Evolutionary conservation across 306 rosid species (phyloP), one percentile per base, ranked within the genome.

Genomic region (Hippophae rhamnoides): DNA sequence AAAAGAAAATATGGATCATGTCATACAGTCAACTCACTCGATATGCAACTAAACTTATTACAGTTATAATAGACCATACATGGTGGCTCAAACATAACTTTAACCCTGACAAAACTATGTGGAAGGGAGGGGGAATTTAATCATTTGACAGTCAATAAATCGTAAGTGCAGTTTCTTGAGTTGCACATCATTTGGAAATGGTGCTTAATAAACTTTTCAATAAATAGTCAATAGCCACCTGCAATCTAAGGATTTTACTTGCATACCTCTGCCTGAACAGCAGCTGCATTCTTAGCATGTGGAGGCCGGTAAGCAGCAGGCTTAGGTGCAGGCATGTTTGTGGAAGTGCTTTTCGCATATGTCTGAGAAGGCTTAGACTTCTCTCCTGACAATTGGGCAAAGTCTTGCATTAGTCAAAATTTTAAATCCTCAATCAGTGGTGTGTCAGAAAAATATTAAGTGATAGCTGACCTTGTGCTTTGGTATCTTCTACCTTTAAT

Each of bases 291-390:
- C 78, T 87, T 87, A 48, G 95, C 92, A 70, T 90, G 89, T 49
- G 98, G 98, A 9, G 98, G 98, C 54, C 89, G 84, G 74, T 90
- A 87, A 40, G 98, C 96, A 13, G 92, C 92, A 40, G 95, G 97
- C 64, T 86, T 89, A 67, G 74, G 92, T 14, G 84, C 71, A 52
- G 78, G 50, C 11, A 86, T 78, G 69, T 83, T 83, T 47, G 72
- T 44, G 42, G 81, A 49, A 47, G 71, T 62, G 26, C 76, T 50
- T 78, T 75, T 86, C 41, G 18, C 43, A 13, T 86, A 70, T 18
- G 74, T 48, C 60, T 79, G 79, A 54, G 77, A 54, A 63, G 69
- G 57, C 75, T 85, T 84, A 48, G 84, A 52, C 54, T 72, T 84
- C 69, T 80, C 87, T 55, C 86, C 97, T 86, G 83, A 67, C 60